Evolutionary conservation across 2,329 filamentous ascomycete genomes (phyloP).

Genomic region (Fusarium camptoceras): DNA sequence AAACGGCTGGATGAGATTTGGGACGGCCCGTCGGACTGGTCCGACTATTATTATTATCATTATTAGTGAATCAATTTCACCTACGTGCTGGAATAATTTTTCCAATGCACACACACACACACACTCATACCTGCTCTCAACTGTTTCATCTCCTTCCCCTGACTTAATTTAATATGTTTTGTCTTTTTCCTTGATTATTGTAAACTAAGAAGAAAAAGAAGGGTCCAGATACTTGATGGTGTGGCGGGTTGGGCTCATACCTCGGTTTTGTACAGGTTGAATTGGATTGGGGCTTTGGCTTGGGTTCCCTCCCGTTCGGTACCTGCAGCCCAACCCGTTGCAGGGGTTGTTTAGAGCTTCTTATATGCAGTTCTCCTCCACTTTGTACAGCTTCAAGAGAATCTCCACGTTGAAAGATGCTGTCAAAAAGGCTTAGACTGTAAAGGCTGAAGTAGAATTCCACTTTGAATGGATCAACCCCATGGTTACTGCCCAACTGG

Average conservation of each 20-base stretch:
- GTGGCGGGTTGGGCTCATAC: conserved; percentile 32
- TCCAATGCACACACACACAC: not conserved
- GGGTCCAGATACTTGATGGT: conserved; percentile 25
- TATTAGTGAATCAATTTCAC: conserved; percentile 26
- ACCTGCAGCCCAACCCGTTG: conserved; percentile 42
- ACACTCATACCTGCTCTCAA: not conserved
- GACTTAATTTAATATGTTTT: conserved; percentile 4
- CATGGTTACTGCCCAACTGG: conserved; percentile 17
- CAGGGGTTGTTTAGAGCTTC: conserved; percentile 31
- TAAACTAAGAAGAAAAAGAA: conserved; percentile 22
- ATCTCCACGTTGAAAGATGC: conserved; percentile 18
- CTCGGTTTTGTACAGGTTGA: not conserved
- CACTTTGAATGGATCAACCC: conserved; percentile 19
- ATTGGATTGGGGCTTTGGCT: conserved; percentile 34
- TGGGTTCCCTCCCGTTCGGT: conserved; percentile 41
- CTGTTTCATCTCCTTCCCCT: conserved; percentile 15
- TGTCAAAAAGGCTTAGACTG: conserved; percentile 16
- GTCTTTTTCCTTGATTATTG: conserved; percentile 26
- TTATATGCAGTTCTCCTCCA: conserved; percentile 26
- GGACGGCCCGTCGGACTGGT: conserved; percentile 22
- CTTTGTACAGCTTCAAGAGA: conserved; percentile 12
- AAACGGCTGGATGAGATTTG: conserved; percentile 27
- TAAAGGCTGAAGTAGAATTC: conserved; percentile 14
- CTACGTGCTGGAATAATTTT: conserved; percentile 13
- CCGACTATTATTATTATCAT: conserved; percentile 15